phyloP scores from a whole-genome alignment of 1,139 yeast genomes.

The Geotrichum macrosporum region DNA sequence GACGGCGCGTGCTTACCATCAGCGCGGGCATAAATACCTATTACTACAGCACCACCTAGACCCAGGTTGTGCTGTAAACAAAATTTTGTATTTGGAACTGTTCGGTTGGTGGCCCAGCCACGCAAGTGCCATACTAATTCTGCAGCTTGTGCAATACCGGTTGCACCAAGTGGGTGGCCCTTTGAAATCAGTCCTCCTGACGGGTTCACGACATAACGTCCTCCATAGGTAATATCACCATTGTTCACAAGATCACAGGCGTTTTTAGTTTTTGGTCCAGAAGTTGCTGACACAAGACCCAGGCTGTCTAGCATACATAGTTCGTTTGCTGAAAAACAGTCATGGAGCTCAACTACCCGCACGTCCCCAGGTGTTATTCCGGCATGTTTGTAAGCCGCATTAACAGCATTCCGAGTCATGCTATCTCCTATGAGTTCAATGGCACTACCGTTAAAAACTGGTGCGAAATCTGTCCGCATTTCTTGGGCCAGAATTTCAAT shows the following conservation, averaged over 20 bases:
- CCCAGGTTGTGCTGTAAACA: slow-evolving; percentile 35
- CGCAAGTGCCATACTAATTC: slow-evolving; percentile 35
- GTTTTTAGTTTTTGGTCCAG: too few species aligned
- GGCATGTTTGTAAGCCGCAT: slow-evolving; percentile 25
- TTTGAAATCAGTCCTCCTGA: slow-evolving; percentile 35
- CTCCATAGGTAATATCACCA: slow-evolving; percentile 34
- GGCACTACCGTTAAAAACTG: slow-evolving; percentile 28
- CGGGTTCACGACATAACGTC: slow-evolving; percentile 33
- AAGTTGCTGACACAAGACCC: slow-evolving; percentile 31
- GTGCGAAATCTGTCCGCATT: slow-evolving; percentile 30
- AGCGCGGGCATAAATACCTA: slow-evolving; percentile 30
- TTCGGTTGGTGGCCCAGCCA: slow-evolving; percentile 35
- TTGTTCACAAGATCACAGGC: slow-evolving; percentile 31
- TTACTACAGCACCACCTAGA: slow-evolving; percentile 33
- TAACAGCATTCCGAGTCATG: slow-evolving; percentile 31
- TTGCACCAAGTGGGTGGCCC: slow-evolving; percentile 37
- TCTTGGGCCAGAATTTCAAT: slow-evolving; percentile 33
- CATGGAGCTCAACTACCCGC: slow-evolving; percentile 35
- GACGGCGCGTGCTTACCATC: slow-evolving; percentile 26
- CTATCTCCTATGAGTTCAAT: slow-evolving; percentile 32
- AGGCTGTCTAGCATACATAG: slow-evolving; percentile 31
- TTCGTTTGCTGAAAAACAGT: slow-evolving; percentile 36
- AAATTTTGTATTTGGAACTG: slow-evolving; percentile 29
- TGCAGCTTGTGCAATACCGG: slow-evolving; percentile 35
- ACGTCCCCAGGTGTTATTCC: slow-evolving; percentile 30